Evolutionary conservation across 2,329 filamentous ascomycete species (phyloP), one percentile per base, ranked within the genome.

Genomic region (Domatiomyces globalis): DNA sequence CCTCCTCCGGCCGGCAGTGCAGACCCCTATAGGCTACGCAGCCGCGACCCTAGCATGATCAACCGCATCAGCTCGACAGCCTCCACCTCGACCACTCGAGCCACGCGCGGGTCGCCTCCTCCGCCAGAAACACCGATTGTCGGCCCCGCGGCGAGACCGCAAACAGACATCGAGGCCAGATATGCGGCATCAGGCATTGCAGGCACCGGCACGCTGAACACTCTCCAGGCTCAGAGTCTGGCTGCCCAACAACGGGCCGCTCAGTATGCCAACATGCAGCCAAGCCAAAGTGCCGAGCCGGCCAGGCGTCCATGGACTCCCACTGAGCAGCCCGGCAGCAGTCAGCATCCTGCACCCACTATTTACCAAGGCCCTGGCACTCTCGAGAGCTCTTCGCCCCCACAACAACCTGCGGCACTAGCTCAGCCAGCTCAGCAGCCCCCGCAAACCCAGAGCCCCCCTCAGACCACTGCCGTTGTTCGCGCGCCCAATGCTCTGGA

Each of bases 141-240:
- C 27, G 85, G 84, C 43, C 29, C 52, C 7, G 27, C 25, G 7
- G 48, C 45, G 43, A 50, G 60, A n/a, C 80, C 83, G 1, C 80
- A 81, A 50, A 87, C 85, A 43, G 87, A 86, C 51, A 95, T 95
- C 60, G 89, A 95, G 66, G 86, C 87, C 48, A 80, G 88, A 51
- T 95, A 94, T 74, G 89, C 89, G 2, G 87, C 88, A 2, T 85
- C 88, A 25, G 89, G 89, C 36, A 95, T 95, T 57, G 86, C 88
- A 2, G 89, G 88, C 2, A 84, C 86, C 0, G 84, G 83, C 2
- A 94, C 88, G 1, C 72, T 95, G 49, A 90, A 79, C 61, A 85
- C 80, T 59, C 73, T 95, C 46, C 80, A 89, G 60, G 94, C 84
- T 64, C 82, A 86, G 15, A 88, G 88, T 2, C 87, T 89, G 1